Conservation (phyloP, 106 monocot species). For the Triglochin maritima region DNA sequence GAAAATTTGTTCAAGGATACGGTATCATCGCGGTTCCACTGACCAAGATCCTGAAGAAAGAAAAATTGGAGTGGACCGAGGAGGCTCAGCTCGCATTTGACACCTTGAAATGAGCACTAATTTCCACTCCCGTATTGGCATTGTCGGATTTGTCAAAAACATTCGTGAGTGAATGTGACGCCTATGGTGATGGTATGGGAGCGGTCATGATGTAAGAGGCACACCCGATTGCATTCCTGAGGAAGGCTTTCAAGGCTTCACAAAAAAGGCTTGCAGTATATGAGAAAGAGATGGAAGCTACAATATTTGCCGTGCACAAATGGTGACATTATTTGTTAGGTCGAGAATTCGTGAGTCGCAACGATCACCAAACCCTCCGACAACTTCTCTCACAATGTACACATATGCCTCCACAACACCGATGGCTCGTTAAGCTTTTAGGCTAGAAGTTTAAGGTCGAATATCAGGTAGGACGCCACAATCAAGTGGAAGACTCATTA, state of each 20-base stretch:
- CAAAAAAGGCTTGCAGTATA: not conserved
- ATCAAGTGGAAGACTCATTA: not conserved
- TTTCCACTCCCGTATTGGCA: not conserved
- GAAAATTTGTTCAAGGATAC: not conserved
- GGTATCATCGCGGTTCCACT: not conserved
- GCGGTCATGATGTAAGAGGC: not conserved
- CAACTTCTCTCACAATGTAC: not conserved
- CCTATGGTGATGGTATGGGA: not conserved
- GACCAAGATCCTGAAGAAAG: not conserved
- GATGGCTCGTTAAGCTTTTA: not conserved
- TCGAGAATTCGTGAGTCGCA: not conserved
- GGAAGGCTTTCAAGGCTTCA: not conserved
- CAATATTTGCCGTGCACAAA: not conserved
- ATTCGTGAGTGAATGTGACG: not conserved
- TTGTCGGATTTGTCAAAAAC: not conserved
- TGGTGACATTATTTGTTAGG: not conserved
- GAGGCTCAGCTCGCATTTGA: not conserved
- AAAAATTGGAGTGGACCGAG: not conserved
- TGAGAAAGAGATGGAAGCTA: not conserved
- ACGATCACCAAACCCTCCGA: not conserved
- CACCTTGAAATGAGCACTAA: not conserved
- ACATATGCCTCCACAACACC: not conserved
- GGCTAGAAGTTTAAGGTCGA: not conserved
- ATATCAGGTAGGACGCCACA: not conserved
- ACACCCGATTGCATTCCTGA: not conserved